Evolutionary conservation across 768 basidiomycete genomes (phyloP).

Genomic region (Lentinula guzmanii): DNA sequence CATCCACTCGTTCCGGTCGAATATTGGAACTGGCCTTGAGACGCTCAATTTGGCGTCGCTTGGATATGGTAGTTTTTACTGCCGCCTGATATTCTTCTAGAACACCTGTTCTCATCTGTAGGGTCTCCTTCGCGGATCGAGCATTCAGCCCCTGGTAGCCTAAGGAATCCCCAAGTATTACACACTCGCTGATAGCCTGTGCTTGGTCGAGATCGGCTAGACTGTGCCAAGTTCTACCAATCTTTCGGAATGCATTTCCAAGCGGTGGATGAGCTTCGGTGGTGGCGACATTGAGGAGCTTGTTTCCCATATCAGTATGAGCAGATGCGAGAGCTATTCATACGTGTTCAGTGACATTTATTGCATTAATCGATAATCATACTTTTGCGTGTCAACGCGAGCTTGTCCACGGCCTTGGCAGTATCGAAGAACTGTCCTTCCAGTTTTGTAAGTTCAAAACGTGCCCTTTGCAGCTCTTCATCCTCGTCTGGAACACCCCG

Average conservation of each 20-base stretch:
- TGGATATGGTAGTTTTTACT: conserved; percentile 89
- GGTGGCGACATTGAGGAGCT: conserved; percentile 81
- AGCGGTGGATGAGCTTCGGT: conserved; percentile 85
- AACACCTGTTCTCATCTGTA: conserved; percentile 83
- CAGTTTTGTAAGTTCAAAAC: conserved; percentile 87
- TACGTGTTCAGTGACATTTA: conserved; percentile 4
- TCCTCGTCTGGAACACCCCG: conserved; percentile 90
- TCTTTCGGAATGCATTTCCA: conserved; percentile 75
- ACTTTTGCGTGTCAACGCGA: conserved; percentile 79
- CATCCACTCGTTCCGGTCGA: conserved; percentile 79
- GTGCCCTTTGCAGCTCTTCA: conserved; percentile 83
- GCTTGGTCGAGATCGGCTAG: conserved; percentile 85
- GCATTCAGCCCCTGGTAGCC: conserved; percentile 97
- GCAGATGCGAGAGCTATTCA: conserved; percentile 64
- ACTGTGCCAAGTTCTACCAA: conserved; percentile 84
- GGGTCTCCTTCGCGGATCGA: conserved; percentile 91
- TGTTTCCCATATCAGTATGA: conserved; percentile 91
- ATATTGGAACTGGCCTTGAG: conserved; percentile 84
- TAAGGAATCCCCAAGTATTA: conserved; percentile 91
- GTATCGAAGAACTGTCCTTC: conserved; percentile 92
- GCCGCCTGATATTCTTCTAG: conserved; percentile 93
- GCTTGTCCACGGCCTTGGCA: conserved; percentile 84
- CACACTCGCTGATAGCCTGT: conserved; percentile 90
- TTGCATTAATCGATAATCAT: conserved; percentile 11
- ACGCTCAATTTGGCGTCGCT: conserved; percentile 86